These are phyloP conservation scores for Fusarium begoniae DNA, from an alignment of 2,329 filamentous ascomycete species.

Conservation along the genomic window DNA sequence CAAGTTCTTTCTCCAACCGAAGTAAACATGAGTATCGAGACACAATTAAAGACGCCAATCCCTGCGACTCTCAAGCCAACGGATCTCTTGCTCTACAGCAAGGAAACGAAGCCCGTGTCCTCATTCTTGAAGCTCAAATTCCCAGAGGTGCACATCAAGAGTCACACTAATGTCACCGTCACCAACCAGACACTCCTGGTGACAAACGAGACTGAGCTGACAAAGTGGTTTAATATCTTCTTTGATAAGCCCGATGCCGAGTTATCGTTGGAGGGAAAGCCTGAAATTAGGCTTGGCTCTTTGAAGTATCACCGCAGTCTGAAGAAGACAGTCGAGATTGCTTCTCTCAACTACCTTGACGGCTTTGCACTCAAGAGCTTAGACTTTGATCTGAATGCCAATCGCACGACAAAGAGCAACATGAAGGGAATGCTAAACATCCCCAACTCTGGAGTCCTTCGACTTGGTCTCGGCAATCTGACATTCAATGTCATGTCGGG, in stretches of 20 bases:
- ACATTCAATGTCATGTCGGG: constrained; percentile 55
- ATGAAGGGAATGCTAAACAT: constrained; percentile 54
- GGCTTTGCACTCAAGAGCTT: constrained; percentile 53
- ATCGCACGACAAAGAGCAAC: constrained; percentile 51
- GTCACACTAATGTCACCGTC: constrained; percentile 50
- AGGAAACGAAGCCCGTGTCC: constrained; percentile 37
- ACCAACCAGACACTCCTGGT: constrained; percentile 49
- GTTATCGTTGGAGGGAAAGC: constrained; percentile 51
- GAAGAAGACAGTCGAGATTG: constrained; percentile 53
- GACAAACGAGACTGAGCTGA: constrained; percentile 51
- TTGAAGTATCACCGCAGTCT: constrained; percentile 50
- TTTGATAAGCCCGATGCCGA: constrained; percentile 50
- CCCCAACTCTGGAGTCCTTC: constrained; percentile 56
- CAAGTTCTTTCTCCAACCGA: constrained; percentile 45
- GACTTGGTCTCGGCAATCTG: constrained; percentile 57
- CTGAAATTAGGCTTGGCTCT: constrained; percentile 51
- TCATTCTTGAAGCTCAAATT: constrained; percentile 42
- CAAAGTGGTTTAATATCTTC: constrained; percentile 51
- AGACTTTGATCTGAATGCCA: constrained; percentile 50
- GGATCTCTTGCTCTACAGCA: constrained; percentile 53
- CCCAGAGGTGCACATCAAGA: constrained; percentile 46
- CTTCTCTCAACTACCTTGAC: constrained; percentile 51
- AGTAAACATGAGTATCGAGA: constrained; percentile 50
- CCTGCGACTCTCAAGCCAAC: constrained; percentile 50
- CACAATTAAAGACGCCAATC: constrained; percentile 51